phyloP scores from a whole-genome alignment of 345 rosid genomes.

The Dipteronia dyeriana region DNA sequence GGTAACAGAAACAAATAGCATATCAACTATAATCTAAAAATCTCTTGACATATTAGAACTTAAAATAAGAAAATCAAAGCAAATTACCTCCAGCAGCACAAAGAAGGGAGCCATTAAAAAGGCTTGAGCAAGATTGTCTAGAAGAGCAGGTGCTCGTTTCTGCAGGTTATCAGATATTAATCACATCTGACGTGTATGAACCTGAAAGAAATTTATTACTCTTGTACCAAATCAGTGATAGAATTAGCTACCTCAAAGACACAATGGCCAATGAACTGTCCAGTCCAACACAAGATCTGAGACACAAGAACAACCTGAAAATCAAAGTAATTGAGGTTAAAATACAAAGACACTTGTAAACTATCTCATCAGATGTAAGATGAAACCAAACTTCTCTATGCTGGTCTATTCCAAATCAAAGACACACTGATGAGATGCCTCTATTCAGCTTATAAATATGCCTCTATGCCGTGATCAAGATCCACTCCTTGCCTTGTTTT shows the following conservation, averaged over 20 bases:
- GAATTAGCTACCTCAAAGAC: slow-evolving; percentile 52
- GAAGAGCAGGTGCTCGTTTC: slow-evolving; percentile 68
- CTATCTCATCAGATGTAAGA: background rate
- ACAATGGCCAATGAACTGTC: slow-evolving; percentile 66
- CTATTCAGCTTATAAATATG: background rate
- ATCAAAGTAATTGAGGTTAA: background rate
- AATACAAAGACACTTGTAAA: background rate
- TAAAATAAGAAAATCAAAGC: background rate
- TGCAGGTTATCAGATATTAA: slow-evolving; percentile 24
- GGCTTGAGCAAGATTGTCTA: slow-evolving; percentile 62
- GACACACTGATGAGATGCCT: background rate
- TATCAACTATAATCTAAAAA: slow-evolving; percentile 5
- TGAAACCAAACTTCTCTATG: background rate
- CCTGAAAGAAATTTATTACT: background rate
- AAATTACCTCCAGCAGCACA: slow-evolving; percentile 60
- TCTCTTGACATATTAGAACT: background rate
- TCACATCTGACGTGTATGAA: slow-evolving; percentile 10
- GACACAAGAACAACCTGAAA: slow-evolving; percentile 52
- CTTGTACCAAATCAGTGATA: background rate
- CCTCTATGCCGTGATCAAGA: too few species aligned
- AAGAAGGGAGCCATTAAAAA: slow-evolving; percentile 69
- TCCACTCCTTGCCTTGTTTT: too few species aligned
- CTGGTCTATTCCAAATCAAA: background rate
- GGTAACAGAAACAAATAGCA: slow-evolving; percentile 14
- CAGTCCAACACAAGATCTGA: slow-evolving; percentile 64